phyloP scores from a whole-genome alignment of 2,329 filamentous ascomycete species.

The Davidsoniella eucalypti region DNA sequence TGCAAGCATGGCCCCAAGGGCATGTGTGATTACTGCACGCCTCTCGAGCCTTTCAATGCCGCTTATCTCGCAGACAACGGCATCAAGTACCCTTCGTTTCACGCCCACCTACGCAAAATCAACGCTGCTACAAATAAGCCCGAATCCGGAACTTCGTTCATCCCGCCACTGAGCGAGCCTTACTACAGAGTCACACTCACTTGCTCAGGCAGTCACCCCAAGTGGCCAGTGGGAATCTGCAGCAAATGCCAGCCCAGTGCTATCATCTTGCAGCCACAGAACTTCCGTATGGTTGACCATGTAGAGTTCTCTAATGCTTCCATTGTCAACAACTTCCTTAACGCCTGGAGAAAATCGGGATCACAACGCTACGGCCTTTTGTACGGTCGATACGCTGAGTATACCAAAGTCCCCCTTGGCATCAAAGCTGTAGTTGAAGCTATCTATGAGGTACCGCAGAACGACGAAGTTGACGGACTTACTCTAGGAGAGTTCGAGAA shows the following conservation, averaged over 20 bases:
- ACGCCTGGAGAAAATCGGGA: slow-evolving; percentile 80
- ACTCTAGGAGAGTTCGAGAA: slow-evolving; percentile 74
- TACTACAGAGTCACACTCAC: slow-evolving; percentile 78
- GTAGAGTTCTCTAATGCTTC: slow-evolving; percentile 82
- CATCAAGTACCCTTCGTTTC: slow-evolving; percentile 97
- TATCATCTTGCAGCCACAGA: slow-evolving; percentile 84
- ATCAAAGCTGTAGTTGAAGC: slow-evolving; percentile 93
- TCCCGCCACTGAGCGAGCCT: slow-evolving; percentile 84
- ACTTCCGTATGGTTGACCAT: slow-evolving; percentile 94
- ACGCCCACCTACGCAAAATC: slow-evolving; percentile 84
- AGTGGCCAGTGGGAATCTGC: slow-evolving; percentile 93
- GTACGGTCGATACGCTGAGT: slow-evolving; percentile 82
- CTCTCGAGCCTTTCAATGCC: slow-evolving; percentile 82
- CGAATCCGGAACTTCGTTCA: slow-evolving; percentile 84
- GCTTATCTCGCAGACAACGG: slow-evolving; percentile 85
- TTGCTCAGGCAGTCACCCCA: slow-evolving; percentile 82
- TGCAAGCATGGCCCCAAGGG: slow-evolving; percentile 91
- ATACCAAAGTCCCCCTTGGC: slow-evolving; percentile 80
- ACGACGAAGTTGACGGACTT: slow-evolving; percentile 76
- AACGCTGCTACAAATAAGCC: slow-evolving; percentile 95
- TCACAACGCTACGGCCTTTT: slow-evolving; percentile 74
- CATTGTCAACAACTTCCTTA: slow-evolving; percentile 76
- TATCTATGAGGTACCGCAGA: slow-evolving; percentile 89
- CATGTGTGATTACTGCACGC: slow-evolving; percentile 99
- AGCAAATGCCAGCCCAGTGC: slow-evolving; percentile 96